phyloP scores from a whole-genome alignment of 768 basidiomycete species.

The Serendipita sp. region DNA sequence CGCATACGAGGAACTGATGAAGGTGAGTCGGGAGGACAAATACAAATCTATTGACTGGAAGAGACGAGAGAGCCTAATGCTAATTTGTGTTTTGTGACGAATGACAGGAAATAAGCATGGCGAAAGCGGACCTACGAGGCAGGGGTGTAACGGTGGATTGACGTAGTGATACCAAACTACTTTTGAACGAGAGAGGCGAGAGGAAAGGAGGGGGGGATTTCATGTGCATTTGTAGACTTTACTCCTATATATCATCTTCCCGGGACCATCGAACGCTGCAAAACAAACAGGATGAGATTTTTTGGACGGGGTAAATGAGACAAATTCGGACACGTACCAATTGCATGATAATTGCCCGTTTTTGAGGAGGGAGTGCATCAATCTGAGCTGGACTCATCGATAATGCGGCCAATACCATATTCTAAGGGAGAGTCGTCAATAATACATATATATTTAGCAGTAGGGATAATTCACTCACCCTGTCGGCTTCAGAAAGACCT shows the following conservation, averaged over 20 bases:
- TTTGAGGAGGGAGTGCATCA: slow-evolving; percentile 7
- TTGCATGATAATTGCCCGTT: slow-evolving; percentile 11
- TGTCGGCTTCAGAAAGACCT: background rate
- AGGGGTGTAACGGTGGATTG: slow-evolving; percentile 48
- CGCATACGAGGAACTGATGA: slow-evolving; percentile 53
- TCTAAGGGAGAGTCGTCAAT: background rate
- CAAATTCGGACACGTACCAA: background rate
- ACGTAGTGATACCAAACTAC: background rate
- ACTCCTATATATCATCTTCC: background rate
- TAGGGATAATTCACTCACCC: background rate
- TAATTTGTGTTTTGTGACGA: background rate
- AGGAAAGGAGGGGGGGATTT: no score
- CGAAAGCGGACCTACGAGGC: slow-evolving; percentile 40
- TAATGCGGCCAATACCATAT: slow-evolving; percentile 9
- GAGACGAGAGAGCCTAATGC: background rate
- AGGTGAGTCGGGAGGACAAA: slow-evolving; percentile 30
- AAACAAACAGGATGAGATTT: background rate
- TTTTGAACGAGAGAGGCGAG: slow-evolving; percentile 7
- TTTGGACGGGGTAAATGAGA: no score
- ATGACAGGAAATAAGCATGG: slow-evolving; percentile 42
- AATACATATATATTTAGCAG: background rate
- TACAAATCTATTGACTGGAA: no score
- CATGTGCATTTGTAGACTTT: background rate
- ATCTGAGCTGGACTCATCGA: slow-evolving; percentile 9
- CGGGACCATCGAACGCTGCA: slow-evolving; percentile 2